A percentile compares a stretch with the other conserved stretches of the same genome.
phyloP scores from a whole-genome alignment of 495 filamentous ascomycete genomes.

The Daldinia childiae region DNA sequence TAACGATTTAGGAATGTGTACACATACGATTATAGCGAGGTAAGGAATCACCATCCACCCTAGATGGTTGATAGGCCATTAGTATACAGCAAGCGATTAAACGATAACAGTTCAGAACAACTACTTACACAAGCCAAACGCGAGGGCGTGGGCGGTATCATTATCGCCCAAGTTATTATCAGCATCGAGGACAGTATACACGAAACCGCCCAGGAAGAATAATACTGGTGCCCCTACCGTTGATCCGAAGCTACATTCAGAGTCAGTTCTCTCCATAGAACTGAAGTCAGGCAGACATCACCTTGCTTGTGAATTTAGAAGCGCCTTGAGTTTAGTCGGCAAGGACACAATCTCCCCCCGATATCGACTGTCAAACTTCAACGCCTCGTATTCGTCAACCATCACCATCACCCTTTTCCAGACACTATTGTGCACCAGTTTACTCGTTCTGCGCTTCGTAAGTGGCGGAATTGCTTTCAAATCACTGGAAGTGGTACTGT shows the following conservation, averaged over 20 bases:
- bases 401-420: slow-evolving; percentile 43
- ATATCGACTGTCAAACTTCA: neutral
- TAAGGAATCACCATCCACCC: slow-evolving; percentile 48
- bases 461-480: slow-evolving; percentile 15
- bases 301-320: slow-evolving; percentile 45
- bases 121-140: slow-evolving; percentile 59
- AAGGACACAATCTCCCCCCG: slow-evolving; percentile 28
- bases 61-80: slow-evolving; percentile 20
- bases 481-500: slow-evolving; percentile 16
- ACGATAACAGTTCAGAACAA: slow-evolving; percentile 16
- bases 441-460: slow-evolving; percentile 9
- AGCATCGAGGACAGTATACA: slow-evolving; percentile 53
- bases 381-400: slow-evolving; percentile 41
- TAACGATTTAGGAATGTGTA: neutral
- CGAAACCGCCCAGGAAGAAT: slow-evolving; percentile 58
- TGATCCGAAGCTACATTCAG: slow-evolving; percentile 51
- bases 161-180: slow-evolving; percentile 51
- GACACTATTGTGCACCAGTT: slow-evolving; percentile 41
- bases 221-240: slow-evolving; percentile 58
- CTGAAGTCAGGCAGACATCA: neutral
- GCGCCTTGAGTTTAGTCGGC: slow-evolving; percentile 43
- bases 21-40: slow-evolving; percentile 41
- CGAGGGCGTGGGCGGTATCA: slow-evolving; percentile 54
- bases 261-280: slow-evolving; percentile 9
- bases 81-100: slow-evolving; percentile 4